Evolutionary conservation across 2,329 filamentous ascomycete genomes (phyloP), one percentile per base, ranked within the genome.

Genomic region (Pyrenophora teres): DNA sequence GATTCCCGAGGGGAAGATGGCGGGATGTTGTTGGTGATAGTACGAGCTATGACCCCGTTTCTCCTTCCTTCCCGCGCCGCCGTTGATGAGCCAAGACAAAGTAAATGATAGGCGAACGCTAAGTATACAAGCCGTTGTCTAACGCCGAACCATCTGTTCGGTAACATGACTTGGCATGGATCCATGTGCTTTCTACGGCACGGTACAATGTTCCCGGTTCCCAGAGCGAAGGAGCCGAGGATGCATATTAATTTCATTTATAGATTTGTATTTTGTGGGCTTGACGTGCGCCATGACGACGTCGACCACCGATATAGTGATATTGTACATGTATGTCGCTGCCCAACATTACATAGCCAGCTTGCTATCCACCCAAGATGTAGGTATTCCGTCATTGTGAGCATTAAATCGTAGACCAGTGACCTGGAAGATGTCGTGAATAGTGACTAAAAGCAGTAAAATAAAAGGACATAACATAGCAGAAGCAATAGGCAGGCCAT

Each of bases 351-450:
- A 44, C 23, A 41, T 49, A 16, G 19, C 25, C 16, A 32, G 19
- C 15, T 30, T 36, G 13, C 15, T 30, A 16, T 37, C 12, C 33
- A 40, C 4, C 4, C 10, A 2, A 39, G 8, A 48, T 40, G 18
- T 44, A 19, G 40, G 9, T 30, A 30, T 30, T 9, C 4, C 9
- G 19, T 19, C 43, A 33, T 54, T 49, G 46, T 54, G 37, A 52
- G 39, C 55, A 50, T 57, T 41, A 57, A 12, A 54, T 60, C 57
- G 40, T 61, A 31, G 58, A 48, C 23, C 55, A 47, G 35, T 38
- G 46, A 54, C 58, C 53, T 15, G 19, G 53, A 56, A 50, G 49
- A 62, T 69, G 63, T 68, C 58, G 52, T 51, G 53, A 40, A 53
- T 12, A 30, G 10, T 40, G 23, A 27, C 41, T 15, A 21, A 38